These are phyloP conservation scores for Coniferiporia sulphurascens DNA, from an alignment of 1,284 basidiomycete genomes.

Conservation along the genomic window DNA sequence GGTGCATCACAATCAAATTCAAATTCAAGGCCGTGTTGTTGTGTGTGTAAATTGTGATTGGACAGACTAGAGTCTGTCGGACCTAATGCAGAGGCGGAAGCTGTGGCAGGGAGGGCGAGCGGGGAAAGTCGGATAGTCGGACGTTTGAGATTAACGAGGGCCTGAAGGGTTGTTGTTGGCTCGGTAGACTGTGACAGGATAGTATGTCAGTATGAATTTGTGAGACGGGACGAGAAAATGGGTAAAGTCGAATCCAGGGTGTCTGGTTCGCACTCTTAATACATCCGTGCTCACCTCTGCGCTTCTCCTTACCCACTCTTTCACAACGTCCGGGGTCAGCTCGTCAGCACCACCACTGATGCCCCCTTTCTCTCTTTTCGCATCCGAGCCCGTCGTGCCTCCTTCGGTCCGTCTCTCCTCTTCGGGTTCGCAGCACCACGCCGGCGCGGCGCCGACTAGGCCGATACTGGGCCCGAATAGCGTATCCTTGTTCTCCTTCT, in stretches of 20 bases:
- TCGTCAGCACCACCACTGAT: slow-evolving; percentile 40
- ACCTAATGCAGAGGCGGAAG: too few relatives aligned
- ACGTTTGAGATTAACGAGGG: slow-evolving; percentile 86
- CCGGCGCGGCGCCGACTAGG: slow-evolving; percentile 46
- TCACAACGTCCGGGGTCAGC: slow-evolving; percentile 73
- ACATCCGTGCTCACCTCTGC: slow-evolving; percentile 57
- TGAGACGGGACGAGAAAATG: background rate
- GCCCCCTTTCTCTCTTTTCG: slow-evolving; percentile 19
- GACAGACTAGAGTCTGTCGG: too few relatives aligned
- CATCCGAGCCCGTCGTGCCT: slow-evolving; percentile 22
- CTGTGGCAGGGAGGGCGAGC: slow-evolving; percentile 27
- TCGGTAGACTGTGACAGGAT: slow-evolving; percentile 52
- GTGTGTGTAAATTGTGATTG: slow-evolving; percentile 31
- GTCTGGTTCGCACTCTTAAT: background rate
- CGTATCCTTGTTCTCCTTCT: slow-evolving; percentile 37
- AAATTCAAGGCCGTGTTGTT: slow-evolving; percentile 72
- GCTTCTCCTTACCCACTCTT: slow-evolving; percentile 77
- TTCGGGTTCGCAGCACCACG: slow-evolving; percentile 40
- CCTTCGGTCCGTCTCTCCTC: slow-evolving; percentile 33
- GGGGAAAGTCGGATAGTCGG: slow-evolving; percentile 73
- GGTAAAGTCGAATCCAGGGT: too few relatives aligned
- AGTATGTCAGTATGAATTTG: background rate
- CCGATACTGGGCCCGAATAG: slow-evolving; percentile 74
- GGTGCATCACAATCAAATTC: slow-evolving; percentile 86
- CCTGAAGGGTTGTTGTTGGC: slow-evolving; percentile 85